These are phyloP conservation scores for Encephalitozoon intestinalis DNA, from an alignment of 371 early-diverging fungal species.

Conservation along the genomic window DNA sequence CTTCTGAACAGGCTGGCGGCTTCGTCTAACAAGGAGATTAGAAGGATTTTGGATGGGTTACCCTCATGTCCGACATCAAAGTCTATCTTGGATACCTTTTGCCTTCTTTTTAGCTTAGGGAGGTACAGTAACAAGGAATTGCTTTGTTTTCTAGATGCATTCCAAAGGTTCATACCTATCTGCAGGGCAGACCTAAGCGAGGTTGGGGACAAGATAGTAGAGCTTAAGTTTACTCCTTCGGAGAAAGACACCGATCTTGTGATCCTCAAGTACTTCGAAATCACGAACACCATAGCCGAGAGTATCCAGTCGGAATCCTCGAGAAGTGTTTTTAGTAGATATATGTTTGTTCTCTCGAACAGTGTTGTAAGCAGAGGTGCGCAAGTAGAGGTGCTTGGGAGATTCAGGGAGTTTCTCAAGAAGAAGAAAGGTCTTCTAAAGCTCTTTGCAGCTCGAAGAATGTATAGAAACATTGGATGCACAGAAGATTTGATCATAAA, in stretches of 20 bases:
- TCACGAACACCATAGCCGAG: not conserved
- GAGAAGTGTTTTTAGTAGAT: not conserved
- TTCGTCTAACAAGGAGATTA: not conserved
- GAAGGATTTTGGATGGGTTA: not conserved
- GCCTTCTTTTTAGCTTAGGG: not conserved
- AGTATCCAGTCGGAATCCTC: not conserved
- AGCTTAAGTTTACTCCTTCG: conserved; percentile 9
- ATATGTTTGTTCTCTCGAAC: conserved; percentile 15
- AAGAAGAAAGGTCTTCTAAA: not conserved
- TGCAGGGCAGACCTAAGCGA: not conserved
- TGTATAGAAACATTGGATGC: not conserved
- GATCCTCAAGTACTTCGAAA: conserved; percentile 26
- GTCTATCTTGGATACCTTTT: not conserved
- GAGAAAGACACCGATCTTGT: conserved; percentile 31
- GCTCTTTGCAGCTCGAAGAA: not conserved
- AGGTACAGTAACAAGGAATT: conserved; percentile 22
- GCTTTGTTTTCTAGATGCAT: conserved; percentile 4
- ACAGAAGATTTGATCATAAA: not conserved
- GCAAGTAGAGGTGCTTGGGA: not conserved
- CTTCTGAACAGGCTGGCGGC: not conserved
- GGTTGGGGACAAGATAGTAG: not conserved
- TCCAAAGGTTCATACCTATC: not conserved
- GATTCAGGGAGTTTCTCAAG: conserved; percentile 1
- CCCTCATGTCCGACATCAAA: not conserved
- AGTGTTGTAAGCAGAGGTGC: conserved; percentile 2